phyloP scores from a whole-genome alignment of 2,329 filamentous ascomycete genomes.

The Nemania sp. region DNA sequence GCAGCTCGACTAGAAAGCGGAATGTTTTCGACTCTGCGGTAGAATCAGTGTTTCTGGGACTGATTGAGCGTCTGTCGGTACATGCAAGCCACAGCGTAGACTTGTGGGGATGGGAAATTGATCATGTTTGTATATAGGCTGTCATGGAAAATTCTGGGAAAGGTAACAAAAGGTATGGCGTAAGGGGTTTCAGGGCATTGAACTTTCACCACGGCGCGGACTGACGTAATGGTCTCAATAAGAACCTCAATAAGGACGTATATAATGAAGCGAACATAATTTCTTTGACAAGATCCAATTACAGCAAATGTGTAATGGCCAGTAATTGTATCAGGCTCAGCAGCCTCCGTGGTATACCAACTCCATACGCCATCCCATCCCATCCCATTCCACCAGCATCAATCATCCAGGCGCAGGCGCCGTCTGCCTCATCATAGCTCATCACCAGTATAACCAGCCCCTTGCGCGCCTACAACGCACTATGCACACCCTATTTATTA shows the following conservation, averaged over 20 bases:
- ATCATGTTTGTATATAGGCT: not conserved
- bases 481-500: not conserved
- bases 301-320: not conserved
- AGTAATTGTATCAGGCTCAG: conserved; percentile 15
- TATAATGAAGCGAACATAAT: conserved; percentile 10
- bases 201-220: not conserved
- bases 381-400: conserved; percentile 27
- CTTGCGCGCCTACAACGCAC: not conserved
- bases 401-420: conserved; percentile 11
- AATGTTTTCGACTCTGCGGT: not conserved
- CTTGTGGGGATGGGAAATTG: not conserved
- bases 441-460: not conserved
- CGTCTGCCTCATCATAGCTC: conserved; percentile 12
- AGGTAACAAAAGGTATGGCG: conserved; percentile 11
- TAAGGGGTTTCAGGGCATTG: conserved; percentile 18
- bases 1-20: not conserved
- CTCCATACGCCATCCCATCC: conserved; percentile 42
- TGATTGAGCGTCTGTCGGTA: not conserved
- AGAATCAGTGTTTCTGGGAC: not conserved
- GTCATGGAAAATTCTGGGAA: conserved; percentile 6
- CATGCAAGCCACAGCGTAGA: not conserved
- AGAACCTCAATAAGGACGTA: conserved; percentile 6
- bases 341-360: conserved; percentile 42
- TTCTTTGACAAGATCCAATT: not conserved
- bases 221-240: not conserved